A percentile compares a stretch with the other conserved stretches of the same genome.
Conservation (phyloP, 2,329 filamentous ascomycete genomes). For the Colletotrichum godetiae region DNA sequence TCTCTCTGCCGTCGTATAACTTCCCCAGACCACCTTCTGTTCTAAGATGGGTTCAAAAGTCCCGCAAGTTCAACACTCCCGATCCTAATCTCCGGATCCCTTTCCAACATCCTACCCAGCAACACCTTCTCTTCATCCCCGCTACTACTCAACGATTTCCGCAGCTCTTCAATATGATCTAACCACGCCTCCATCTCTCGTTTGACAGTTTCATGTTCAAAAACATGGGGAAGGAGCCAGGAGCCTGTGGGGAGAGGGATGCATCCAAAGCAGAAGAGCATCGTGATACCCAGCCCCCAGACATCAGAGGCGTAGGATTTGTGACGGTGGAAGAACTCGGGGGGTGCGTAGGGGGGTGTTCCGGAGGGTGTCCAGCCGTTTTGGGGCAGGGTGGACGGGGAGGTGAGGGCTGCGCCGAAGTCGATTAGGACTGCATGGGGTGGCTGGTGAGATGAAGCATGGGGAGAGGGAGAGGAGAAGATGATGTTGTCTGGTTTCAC, state of each 20-base stretch:
- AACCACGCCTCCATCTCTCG: neutral
- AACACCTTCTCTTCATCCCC: neutral
- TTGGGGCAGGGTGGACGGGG: neutral
- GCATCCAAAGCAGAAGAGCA: neutral
- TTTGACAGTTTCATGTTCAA: neutral
- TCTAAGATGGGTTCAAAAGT: neutral
- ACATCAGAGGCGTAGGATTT: neutral
- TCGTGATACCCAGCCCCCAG: neutral
- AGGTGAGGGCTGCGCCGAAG: neutral
- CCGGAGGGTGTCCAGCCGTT: neutral
- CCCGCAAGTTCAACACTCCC: neutral
- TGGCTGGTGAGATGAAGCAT: neutral
- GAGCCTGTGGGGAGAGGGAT: neutral
- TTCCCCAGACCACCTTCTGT: too few relatives aligned
- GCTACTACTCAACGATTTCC: neutral
- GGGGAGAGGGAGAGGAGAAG: neutral
- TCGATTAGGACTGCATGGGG: neutral
- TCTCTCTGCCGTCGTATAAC: too few relatives aligned
- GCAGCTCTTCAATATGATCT: neutral
- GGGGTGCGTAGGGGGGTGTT: neutral
- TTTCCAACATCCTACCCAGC: neutral
- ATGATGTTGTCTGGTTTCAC: conserved; percentile 1
- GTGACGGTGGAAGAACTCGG: neutral
- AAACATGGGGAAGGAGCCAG: neutral
- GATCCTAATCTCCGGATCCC: neutral